Base-by-base conservation (phyloP, 1,284 basidiomycete species). In the Coniferiporia sulphurascens region DNA sequence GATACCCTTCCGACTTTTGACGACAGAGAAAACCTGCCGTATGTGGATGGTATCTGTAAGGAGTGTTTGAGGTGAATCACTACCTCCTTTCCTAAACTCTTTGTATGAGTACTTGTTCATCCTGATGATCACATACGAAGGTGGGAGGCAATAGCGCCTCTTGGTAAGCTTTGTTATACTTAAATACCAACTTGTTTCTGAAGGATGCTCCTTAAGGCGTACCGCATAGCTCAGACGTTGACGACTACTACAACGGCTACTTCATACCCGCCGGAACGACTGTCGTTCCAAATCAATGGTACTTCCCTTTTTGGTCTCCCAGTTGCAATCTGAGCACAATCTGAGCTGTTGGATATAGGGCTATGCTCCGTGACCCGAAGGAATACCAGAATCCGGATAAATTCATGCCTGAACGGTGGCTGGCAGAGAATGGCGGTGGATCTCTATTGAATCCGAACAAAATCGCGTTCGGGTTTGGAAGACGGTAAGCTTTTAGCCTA, bases 1-100 rank as follows among this genome's bases (percentile, higher is more conserved):
- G 67, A 70, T 27, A 65, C 70, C 34, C 50, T 75, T 34, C 72
- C 74, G 12, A 69, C 66, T 22, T 71, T 72, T 48, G 67, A 68
- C 27, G 74, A 76, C 52, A 52, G 66, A 17, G 66, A 68, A 3
- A 61, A 55, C 8, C 64, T 75, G 34, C 72, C 73, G 0, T 75
- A 74, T 61, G 57, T 75, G 13, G 65, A 69, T n/a, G 71, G 69
- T 9, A 61, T 72, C n/a, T 58, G 74, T 17, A 69, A 68, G 55
- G 75, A 76, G 63, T 64, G 69, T 6, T 48, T 66, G 32, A 61
- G 70, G 12, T 70, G 66, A n/a, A 46, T 46, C 56, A n/a, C 60
- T 56, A 8, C 41, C 9, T 46, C 15, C 7, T 21, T 27, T 27
- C 27, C 5, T 27, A 27, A 46, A 43, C 21, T 15, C 17, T 15